Base-by-base conservation (phyloP, 352 stramenopile species). In the Phytophthora pseudosyringae region DNA sequence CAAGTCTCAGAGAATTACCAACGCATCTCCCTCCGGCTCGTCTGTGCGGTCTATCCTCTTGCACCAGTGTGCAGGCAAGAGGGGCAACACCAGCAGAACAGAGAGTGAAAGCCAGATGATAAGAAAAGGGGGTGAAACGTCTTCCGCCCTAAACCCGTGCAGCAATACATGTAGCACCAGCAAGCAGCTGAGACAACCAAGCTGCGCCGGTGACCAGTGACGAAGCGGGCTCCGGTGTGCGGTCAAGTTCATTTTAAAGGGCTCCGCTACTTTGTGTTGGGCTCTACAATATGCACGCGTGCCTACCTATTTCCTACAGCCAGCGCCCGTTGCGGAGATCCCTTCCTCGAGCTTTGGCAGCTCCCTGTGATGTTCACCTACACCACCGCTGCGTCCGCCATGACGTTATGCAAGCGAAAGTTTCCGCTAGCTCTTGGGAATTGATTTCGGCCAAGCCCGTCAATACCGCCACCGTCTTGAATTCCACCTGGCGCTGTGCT, bases 1-100 rank as follows among this genome's bases (percentile, higher is more conserved):
- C 45, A 47, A 51, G 12, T 69, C 29, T 65, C 25, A 46, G 8
- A 60, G 61, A 58, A 67, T 76, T 76, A 73, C 57, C 52, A 66
- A 64, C 52, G 10, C 63, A 67, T 71, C 51, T 46, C 51, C 51
- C 48, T 71, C 56, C 56, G 62, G 61, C 67, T 70, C 41, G 57
- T 72, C 64, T 72, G 59, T 18, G n/a, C 25, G 25, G 53, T 57
- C 47, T 53, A 63, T 62, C 35, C 54, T 21, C 21, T 21, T 21
- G 21, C 21, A 21, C 21, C 50, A 29, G 6, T 45, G n/a, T 26
- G 36, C n/a, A 44, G 31, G 21, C 47, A 68, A 67, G 57, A 71
- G 44, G 41, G 15, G 18, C 35, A 48, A 57, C 44, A 38, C 36
- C 36, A 50, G n/a, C 31, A 12, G 31, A 58, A 68, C 46, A 52